These are phyloP conservation scores for Chlorokybus atmophyticus DNA, from an alignment of 139 green algal genomes.

Conservation along the genomic window DNA sequence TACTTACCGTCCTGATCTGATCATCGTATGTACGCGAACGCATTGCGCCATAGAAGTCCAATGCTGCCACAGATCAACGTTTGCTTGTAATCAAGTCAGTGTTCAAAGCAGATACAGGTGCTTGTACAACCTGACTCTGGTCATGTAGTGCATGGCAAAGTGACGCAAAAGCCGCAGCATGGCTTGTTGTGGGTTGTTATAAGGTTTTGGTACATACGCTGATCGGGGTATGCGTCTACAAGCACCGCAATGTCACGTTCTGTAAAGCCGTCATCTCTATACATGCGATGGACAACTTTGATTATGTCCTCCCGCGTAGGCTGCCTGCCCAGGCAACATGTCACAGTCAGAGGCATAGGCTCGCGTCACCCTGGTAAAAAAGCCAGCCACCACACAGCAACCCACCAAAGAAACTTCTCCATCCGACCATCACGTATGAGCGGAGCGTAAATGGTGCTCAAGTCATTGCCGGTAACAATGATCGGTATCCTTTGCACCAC, in stretches of 20 bases:
- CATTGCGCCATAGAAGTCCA: conserved; percentile 49
- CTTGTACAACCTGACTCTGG: background rate
- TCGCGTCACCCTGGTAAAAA: background rate
- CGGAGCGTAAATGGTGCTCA: conserved; percentile 77
- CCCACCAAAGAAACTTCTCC: conserved; percentile 41
- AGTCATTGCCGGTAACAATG: conserved; percentile 38
- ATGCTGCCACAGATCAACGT: conserved; percentile 13
- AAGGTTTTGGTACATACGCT: conserved; percentile 25
- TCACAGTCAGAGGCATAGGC: background rate
- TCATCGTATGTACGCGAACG: conserved; percentile 29
- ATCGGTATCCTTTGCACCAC: conserved; percentile 22
- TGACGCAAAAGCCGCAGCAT: background rate
- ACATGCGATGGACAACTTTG: conserved; percentile 55
- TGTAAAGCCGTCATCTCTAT: conserved; percentile 58
- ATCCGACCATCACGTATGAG: conserved; percentile 72
- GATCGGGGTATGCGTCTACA: conserved; percentile 52
- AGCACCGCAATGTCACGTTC: conserved; percentile 53
- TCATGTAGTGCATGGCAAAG: background rate
- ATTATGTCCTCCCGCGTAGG: conserved; percentile 62
- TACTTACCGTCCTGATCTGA: conserved; percentile 20
- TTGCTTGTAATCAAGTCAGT: background rate
- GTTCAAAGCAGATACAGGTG: background rate
- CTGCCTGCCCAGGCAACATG: conserved; percentile 17
- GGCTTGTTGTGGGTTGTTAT: background rate
- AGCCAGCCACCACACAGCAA: background rate